These are phyloP conservation scores for Phyllosticta citrichinensis DNA, from an alignment of 2,329 filamentous ascomycete species.

Conservation along the genomic window DNA sequence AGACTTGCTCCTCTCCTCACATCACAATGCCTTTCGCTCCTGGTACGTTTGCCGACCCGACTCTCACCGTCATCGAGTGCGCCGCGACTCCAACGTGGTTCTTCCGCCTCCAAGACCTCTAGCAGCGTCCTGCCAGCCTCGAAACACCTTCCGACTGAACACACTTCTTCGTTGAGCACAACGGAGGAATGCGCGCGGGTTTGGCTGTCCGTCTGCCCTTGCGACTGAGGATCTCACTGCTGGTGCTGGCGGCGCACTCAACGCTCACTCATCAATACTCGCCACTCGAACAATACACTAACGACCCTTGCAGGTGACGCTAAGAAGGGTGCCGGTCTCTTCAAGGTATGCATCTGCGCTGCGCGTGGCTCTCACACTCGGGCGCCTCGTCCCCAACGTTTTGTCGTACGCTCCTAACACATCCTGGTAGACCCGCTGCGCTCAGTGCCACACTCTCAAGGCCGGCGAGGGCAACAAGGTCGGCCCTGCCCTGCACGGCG, in stretches of 20 bases:
- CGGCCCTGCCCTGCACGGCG: slow-evolving; percentile 90
- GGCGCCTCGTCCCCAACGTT: slow-evolving; percentile 2
- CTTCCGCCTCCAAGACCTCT: background rate
- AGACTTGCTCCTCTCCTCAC: background rate
- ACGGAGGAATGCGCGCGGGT: background rate
- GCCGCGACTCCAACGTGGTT: background rate
- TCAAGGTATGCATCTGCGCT: slow-evolving; percentile 54
- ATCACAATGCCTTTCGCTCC: slow-evolving; percentile 3
- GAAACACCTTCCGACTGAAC: background rate
- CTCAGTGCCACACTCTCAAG: slow-evolving; percentile 96
- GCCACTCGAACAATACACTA: background rate
- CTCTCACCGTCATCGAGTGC: background rate
- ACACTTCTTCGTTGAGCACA: background rate
- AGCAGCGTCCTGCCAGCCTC: background rate
- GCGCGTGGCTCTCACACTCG: slow-evolving; percentile 2
- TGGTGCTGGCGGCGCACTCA: background rate
- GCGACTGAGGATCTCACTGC: background rate
- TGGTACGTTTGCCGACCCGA: background rate
- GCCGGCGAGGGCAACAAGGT: slow-evolving; percentile 91
- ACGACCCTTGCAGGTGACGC: slow-evolving; percentile 56
- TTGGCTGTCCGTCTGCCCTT: background rate
- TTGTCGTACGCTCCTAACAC: slow-evolving; percentile 16
- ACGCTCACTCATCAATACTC: background rate
- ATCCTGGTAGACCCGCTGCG: slow-evolving; percentile 64
- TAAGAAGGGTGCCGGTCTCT: slow-evolving; percentile 96